Conservation (phyloP, 2,329 filamentous ascomycete species). For the Stagonosporopsis cucurbitacearum region DNA sequence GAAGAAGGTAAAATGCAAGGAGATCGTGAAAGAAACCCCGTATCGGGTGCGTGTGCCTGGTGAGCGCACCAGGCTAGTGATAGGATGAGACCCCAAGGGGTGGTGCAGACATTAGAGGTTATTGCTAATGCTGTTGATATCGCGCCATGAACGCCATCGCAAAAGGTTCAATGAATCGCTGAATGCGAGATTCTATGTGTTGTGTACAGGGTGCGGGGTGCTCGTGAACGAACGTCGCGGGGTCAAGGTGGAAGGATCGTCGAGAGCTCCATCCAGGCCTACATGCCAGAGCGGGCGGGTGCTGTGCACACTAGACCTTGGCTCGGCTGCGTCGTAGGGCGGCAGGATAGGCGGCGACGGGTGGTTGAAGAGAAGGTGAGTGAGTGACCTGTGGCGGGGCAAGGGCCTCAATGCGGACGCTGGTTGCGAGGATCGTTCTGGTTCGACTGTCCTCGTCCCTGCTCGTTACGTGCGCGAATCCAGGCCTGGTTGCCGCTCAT, state of each 20-base stretch:
- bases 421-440: conserved; percentile 49
- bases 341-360: conserved; percentile 17
- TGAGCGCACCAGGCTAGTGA: conserved; percentile 30
- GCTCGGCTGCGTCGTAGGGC: conserved; percentile 24
- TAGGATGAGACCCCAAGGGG: conserved; percentile 36
- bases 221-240: conserved; percentile 31
- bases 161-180: conserved; percentile 31
- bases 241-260: conserved; percentile 20
- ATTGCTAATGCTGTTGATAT: conserved; percentile 33
- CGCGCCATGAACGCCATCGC: conserved; percentile 46
- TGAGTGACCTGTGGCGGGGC: background rate
- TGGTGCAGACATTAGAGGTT: conserved; percentile 46
- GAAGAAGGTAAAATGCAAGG: conserved; percentile 30
- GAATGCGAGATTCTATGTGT: conserved; percentile 40
- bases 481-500: conserved; percentile 49
- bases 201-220: conserved; percentile 40
- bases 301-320: conserved; percentile 16
- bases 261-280: conserved; percentile 23
- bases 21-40: conserved; percentile 18
- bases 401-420: conserved; percentile 43
- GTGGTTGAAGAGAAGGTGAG: conserved; percentile 7
- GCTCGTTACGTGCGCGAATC: conserved; percentile 47
- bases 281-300: conserved; percentile 21
- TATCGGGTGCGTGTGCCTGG: conserved; percentile 16
- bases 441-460: conserved; percentile 43